Conservation (phyloP, 768 basidiomycete species). For the Neoboletus brunneissimus region DNA sequence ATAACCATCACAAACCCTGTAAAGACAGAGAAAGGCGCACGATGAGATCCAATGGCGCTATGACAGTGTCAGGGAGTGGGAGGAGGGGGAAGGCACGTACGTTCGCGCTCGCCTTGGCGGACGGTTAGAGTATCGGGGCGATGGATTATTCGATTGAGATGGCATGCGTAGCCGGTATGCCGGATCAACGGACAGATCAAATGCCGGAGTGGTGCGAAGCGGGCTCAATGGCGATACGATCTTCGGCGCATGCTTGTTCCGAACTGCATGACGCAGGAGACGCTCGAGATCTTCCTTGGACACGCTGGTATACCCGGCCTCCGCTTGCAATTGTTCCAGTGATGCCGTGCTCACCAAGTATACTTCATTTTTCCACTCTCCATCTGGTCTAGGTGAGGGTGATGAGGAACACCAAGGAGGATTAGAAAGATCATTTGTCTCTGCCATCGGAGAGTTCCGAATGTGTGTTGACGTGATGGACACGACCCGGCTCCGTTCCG, state of each 20-base stretch:
- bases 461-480: constrained; percentile 14
- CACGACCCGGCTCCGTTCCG: constrained; percentile 27
- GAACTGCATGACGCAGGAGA: constrained; percentile 23
- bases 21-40: background rate
- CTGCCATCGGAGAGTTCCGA: background rate
- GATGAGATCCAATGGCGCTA: constrained; percentile 5
- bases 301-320: background rate
- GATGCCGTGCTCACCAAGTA: background rate
- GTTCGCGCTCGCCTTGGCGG: constrained; percentile 22
- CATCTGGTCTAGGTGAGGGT: constrained; percentile 1
- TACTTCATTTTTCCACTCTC: background rate
- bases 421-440: background rate
- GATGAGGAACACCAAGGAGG: constrained; percentile 11
- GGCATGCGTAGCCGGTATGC: constrained; percentile 22
- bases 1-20: constrained; percentile 24
- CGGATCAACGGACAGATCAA: constrained; percentile 16
- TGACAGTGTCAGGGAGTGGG: background rate
- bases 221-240: constrained; percentile 32
- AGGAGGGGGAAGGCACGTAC: constrained; percentile 16
- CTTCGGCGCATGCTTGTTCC: constrained; percentile 28
- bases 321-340: background rate
- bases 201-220: constrained; percentile 19
- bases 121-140: constrained; percentile 20
- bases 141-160: constrained; percentile 18
- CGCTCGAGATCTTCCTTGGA: constrained; percentile 24